These are phyloP conservation scores for Fusarium camptoceras DNA, from an alignment of 2,329 filamentous ascomycete species.

Conservation along the genomic window DNA sequence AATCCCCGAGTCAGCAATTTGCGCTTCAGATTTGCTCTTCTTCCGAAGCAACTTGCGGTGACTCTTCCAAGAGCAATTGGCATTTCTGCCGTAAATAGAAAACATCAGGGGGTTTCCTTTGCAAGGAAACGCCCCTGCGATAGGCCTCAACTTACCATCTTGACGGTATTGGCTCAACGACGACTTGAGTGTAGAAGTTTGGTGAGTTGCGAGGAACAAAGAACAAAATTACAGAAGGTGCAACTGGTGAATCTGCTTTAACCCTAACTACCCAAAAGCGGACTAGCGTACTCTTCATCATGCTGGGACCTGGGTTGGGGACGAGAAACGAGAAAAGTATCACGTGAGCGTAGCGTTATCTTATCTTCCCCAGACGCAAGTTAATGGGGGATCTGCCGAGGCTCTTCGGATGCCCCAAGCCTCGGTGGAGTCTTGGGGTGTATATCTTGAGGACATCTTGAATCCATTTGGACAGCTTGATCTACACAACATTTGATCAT, in stretches of 20 bases:
- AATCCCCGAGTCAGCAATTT: constrained; percentile 98
- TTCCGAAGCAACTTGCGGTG: constrained; percentile 99
- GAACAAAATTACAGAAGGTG: constrained; percentile 22
- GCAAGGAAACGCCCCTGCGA: constrained; percentile 40
- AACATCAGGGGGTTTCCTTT: constrained; percentile 42
- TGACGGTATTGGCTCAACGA: constrained; percentile 67
- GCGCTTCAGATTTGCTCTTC: constrained; percentile 85
- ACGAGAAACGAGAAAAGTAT: constrained; percentile 48
- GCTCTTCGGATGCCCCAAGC: constrained; percentile 34
- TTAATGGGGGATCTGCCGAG: constrained; percentile 42
- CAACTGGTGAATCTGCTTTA: constrained; percentile 52
- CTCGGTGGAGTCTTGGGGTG: constrained; percentile 25
- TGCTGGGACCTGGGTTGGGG: constrained; percentile 52
- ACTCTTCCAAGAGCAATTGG: constrained; percentile 69
- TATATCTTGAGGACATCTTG: constrained; percentile 7
- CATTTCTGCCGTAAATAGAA: constrained; percentile 57
- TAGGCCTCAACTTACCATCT: constrained; percentile 74
- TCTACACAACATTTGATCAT: neutral
- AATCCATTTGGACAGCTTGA: neutral
- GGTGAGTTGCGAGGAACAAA: constrained; percentile 44
- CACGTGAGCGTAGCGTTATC: constrained; percentile 44
- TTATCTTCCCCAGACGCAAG: constrained; percentile 16
- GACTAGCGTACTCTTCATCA: constrained; percentile 32
- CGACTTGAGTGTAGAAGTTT: constrained; percentile 53
- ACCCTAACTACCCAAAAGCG: constrained; percentile 53